Evolutionary conservation across 768 basidiomycete genomes (phyloP).

Genomic region (Mycena amicta): DNA sequence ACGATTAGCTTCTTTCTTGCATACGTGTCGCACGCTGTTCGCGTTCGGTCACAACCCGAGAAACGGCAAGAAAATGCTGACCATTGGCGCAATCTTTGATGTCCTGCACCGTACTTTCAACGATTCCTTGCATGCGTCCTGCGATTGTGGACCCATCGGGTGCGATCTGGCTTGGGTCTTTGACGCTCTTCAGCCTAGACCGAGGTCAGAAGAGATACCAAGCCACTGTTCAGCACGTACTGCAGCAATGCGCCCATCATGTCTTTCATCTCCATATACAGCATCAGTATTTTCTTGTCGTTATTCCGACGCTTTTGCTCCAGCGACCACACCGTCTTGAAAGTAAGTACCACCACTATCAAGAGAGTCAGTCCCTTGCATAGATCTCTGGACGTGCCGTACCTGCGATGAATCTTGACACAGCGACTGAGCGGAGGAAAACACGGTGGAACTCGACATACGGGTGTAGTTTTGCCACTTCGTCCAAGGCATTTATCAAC

Average conservation of each 20-base stretch:
- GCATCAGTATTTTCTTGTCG: slow-evolving; percentile 37
- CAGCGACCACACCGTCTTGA: slow-evolving; percentile 41
- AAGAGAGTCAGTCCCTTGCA: too few relatives aligned
- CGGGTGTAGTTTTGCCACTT: slow-evolving; percentile 30
- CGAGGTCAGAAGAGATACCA: background rate
- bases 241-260: slow-evolving; percentile 39
- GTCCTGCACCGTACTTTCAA: slow-evolving; percentile 28
- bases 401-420: slow-evolving; percentile 24
- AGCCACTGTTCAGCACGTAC: slow-evolving; percentile 25
- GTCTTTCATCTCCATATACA: slow-evolving; percentile 32
- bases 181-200: slow-evolving; percentile 33
- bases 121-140: slow-evolving; percentile 34
- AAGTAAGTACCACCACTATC: slow-evolving; percentile 39
- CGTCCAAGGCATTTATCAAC: slow-evolving; percentile 27
- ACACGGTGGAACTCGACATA: slow-evolving; percentile 1
- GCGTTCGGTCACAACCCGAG: background rate
- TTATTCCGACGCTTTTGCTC: slow-evolving; percentile 42
- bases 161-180: slow-evolving; percentile 29
- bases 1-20: slow-evolving; percentile 19
- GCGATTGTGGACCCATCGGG: slow-evolving; percentile 37
- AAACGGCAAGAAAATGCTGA: slow-evolving; percentile 22
- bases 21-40: slow-evolving; percentile 5
- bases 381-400: too few relatives aligned
- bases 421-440: background rate
- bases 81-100: slow-evolving; percentile 37